Evolutionary conservation across 2,329 filamentous ascomycete genomes (phyloP), one percentile per base, ranked within the genome.

Genomic region (Venturiaceae sp.): DNA sequence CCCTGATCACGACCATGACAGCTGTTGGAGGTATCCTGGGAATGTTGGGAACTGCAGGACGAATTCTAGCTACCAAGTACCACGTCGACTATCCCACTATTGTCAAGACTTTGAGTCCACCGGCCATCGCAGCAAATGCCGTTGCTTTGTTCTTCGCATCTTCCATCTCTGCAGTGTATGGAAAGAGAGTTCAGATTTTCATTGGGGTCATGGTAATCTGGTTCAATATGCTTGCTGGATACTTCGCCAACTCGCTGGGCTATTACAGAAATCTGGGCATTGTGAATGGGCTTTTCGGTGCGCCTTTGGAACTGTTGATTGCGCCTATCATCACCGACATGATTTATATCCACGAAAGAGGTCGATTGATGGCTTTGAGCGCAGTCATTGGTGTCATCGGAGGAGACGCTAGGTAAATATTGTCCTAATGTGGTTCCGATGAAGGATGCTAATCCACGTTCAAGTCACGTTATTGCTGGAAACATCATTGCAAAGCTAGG

Each of bases 381-480:
- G 28, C 57, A n/a, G 32, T 59, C 21, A 36, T 59, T 32, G 30
- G 26, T 19, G 36, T 59, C 32, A 50, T 55, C 34, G 57, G 57
- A 9, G 33, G 21, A 9, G 57, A 59, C 26, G 34, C 50, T 32
- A 56, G 33, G 52, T 46, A 13, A 46, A 23, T 46, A 14, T 39
- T n/a, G 7, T 14, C 37, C 21, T 5, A 13, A 1, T 11, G 23
- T 54, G 3, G 58, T 14, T 61, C 19, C 5, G 14, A 11, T 13
- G 34, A 53, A 5, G 14, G 2, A 46, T 28, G 21, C 41, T 46
- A 46, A 46, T n/a, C 5, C 19, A 28, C 13, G 14, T 14, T 28
- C 21, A 46, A 46, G 74, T 5, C 74, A 76, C 65, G 71, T 75
- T 9, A 75, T 78, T 53, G 69, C 75, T 0, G 68, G 70, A 13